Percentiles rank a stretch among this genome's conserved stretches.
These are phyloP conservation scores for Penicillium occitanis DNA, from an alignment of 2,329 filamentous ascomycete genomes.

Conservation along the genomic window DNA sequence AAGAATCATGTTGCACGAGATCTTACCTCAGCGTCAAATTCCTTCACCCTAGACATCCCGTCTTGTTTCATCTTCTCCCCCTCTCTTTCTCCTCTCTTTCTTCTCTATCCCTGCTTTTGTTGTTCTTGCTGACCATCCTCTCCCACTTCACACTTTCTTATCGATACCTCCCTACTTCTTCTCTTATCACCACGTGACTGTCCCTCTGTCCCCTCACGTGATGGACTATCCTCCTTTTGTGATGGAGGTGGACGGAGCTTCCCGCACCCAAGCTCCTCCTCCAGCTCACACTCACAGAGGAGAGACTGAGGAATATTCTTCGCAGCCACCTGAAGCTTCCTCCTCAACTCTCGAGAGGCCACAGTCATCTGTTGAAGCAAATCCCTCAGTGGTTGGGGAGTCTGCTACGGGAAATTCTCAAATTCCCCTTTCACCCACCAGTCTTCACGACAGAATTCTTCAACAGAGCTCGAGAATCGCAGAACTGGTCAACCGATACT, in stretches of 20 bases:
- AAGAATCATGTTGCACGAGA: neutral
- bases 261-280: slow-evolving; percentile 4
- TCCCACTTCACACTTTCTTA: neutral
- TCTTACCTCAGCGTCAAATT: neutral
- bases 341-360: neutral
- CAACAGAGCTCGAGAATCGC: neutral
- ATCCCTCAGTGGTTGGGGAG: neutral
- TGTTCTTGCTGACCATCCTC: neutral
- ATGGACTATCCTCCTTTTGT: neutral
- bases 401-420: neutral
- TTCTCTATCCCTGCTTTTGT: neutral
- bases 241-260: slow-evolving; percentile 1
- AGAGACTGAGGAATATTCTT: neutral
- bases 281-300: neutral
- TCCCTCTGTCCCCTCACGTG: neutral
- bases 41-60: neutral
- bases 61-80: neutral
- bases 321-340: neutral
- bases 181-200: neutral
- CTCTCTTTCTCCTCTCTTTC: neutral
- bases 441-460: slow-evolving; percentile 5
- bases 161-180: neutral
- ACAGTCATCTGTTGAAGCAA: neutral
- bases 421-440: neutral
- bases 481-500: neutral